Percentiles rank a stretch among this genome's conserved stretches.
These are phyloP conservation scores for Saussurea involucrata DNA, from an alignment of 129 eudicot genomes.

Conservation along the genomic window DNA sequence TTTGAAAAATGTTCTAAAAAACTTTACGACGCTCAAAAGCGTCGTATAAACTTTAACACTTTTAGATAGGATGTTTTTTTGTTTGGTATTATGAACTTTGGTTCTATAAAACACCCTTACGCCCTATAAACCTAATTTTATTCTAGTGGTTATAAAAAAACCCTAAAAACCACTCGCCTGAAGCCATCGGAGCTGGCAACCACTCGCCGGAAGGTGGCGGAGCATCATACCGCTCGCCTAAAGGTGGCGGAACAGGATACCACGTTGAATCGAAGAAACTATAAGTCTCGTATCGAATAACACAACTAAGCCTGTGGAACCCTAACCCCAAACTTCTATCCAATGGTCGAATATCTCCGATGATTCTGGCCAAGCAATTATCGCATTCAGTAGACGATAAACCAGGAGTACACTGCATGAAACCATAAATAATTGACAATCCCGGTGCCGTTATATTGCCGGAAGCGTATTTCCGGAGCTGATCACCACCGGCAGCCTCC, in stretches of 20 bases:
- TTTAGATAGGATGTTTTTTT: too few species aligned
- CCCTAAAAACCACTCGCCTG: neutral
- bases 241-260: neutral
- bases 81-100: too few species aligned
- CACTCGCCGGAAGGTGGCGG: neutral
- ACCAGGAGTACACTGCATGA: constrained; percentile 68
- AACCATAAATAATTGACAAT: constrained; percentile 18
- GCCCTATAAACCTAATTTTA: too few species aligned
- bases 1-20: too few species aligned
- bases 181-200: constrained; percentile 14
- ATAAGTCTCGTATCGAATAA: constrained; percentile 33
- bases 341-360: neutral
- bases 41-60: too few species aligned
- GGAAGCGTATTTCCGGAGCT: constrained; percentile 28
- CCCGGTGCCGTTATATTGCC: constrained; percentile 11
- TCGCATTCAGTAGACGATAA: constrained; percentile 28
- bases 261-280: constrained; percentile 33
- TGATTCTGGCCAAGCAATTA: constrained; percentile 20
- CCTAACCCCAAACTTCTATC: constrained; percentile 24
- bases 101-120: too few species aligned
- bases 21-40: too few species aligned
- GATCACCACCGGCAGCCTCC: constrained; percentile 28
- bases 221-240: neutral
- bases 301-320: constrained; percentile 30
- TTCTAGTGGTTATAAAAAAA: too few species aligned